Evolutionary conservation across 306 rosid species (phyloP).

Genomic region (Medicago arabica): DNA sequence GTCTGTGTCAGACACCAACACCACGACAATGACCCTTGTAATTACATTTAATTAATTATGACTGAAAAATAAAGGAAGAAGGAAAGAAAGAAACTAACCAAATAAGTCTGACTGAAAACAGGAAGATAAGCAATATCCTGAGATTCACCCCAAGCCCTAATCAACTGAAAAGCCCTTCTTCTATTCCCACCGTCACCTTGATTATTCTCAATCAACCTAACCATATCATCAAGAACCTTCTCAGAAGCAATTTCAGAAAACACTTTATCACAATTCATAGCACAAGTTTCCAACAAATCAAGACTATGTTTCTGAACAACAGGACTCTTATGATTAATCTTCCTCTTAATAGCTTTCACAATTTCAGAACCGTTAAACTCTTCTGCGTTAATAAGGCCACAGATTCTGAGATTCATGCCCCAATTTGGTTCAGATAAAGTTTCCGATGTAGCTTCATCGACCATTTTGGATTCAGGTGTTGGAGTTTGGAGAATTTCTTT

Average conservation of each 20-base stretch:
- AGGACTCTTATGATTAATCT: slow-evolving; percentile 55
- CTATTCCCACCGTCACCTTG: slow-evolving; percentile 45
- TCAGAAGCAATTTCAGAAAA: slow-evolving; percentile 83
- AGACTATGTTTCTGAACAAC: slow-evolving; percentile 63
- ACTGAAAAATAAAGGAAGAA: not conserved
- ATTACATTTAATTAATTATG: no score
- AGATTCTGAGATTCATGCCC: slow-evolving; percentile 79
- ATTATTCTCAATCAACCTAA: slow-evolving; percentile 59
- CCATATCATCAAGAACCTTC: slow-evolving; percentile 75
- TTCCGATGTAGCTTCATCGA: slow-evolving; percentile 77
- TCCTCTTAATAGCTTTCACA: slow-evolving; percentile 69
- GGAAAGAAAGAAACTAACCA: slow-evolving; percentile 45
- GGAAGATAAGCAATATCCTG: slow-evolving; percentile 82
- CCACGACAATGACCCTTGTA: no score
- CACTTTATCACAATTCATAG: slow-evolving; percentile 84
- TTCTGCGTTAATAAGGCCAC: slow-evolving; percentile 66
- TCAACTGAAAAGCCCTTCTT: slow-evolving; percentile 61
- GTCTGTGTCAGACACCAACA: no score
- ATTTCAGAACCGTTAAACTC: slow-evolving; percentile 68
- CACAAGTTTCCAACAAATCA: slow-evolving; percentile 70
- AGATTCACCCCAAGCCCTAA: slow-evolving; percentile 88
- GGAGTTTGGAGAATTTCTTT: slow-evolving; percentile 73
- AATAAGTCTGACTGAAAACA: slow-evolving; percentile 74
- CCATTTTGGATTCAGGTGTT: slow-evolving; percentile 78
- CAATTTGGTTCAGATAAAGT: slow-evolving; percentile 69